Evolutionary conservation across 2,329 filamentous ascomycete species (phyloP).

Genomic region (Truncatella angustata): DNA sequence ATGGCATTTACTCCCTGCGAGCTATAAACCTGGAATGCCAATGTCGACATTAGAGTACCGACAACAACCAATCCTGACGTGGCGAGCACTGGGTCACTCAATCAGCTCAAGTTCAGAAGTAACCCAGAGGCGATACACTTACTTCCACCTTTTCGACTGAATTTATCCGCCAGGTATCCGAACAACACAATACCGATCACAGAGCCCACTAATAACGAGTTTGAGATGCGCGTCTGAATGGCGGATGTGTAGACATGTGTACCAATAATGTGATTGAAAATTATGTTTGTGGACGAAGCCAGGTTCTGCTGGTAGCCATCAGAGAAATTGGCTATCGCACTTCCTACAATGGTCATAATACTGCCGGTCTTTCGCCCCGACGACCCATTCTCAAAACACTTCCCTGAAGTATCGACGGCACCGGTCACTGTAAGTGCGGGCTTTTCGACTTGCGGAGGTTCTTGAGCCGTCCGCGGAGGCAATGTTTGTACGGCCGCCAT

Average conservation of each 20-base stretch:
- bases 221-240: slow-evolving; percentile 29
- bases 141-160: slow-evolving; percentile 28
- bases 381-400: not conserved
- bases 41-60: slow-evolving; percentile 31
- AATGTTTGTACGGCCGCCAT: not conserved
- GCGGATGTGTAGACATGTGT: slow-evolving; percentile 24
- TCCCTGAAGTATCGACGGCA: too few relatives aligned
- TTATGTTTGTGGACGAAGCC: slow-evolving; percentile 30
- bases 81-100: slow-evolving; percentile 18
- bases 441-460: not conserved
- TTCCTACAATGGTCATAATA: slow-evolving; percentile 6
- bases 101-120: not conserved
- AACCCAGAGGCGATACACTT: not conserved
- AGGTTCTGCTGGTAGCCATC: slow-evolving; percentile 31
- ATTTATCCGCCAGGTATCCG: slow-evolving; percentile 29
- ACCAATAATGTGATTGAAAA: slow-evolving; percentile 28
- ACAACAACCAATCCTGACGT: slow-evolving; percentile 29
- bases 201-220: slow-evolving; percentile 29
- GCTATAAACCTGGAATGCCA: slow-evolving; percentile 37
- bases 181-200: slow-evolving; percentile 31
- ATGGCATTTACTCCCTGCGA: slow-evolving; percentile 23
- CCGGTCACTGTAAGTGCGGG: too few relatives aligned
- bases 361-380: not conserved
- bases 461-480: not conserved
- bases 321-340: slow-evolving; percentile 25